phyloP scores from a whole-genome alignment of 768 basidiomycete genomes.

The Strobilomyces confusus region DNA sequence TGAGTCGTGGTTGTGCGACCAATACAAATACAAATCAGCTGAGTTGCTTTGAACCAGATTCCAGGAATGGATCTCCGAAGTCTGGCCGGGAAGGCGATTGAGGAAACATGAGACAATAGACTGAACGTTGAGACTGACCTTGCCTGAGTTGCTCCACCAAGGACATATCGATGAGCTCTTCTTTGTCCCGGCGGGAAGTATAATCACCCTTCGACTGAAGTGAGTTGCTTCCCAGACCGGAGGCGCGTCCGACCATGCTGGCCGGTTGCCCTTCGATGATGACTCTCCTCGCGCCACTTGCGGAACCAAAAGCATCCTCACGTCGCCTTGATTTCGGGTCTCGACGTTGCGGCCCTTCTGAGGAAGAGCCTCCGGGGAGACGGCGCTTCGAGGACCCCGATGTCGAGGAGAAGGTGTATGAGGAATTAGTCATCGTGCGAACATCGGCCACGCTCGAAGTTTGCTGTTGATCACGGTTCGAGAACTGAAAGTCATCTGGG shows the following conservation, averaged over 20 bases:
- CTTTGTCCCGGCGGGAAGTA: slow-evolving; percentile 48
- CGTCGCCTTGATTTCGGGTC: slow-evolving; percentile 50
- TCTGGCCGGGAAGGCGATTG: slow-evolving; percentile 31
- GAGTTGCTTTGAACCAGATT: slow-evolving; percentile 28
- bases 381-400: slow-evolving; percentile 46
- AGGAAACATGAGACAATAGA: slow-evolving; percentile 1
- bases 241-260: slow-evolving; percentile 4
- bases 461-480: slow-evolving; percentile 30
- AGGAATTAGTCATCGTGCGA: slow-evolving; percentile 15
- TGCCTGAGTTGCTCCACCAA: slow-evolving; percentile 53
- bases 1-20: neutral
- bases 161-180: slow-evolving; percentile 48
- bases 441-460: slow-evolving; percentile 15
- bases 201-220: slow-evolving; percentile 33
- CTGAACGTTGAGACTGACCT: slow-evolving; percentile 32
- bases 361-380: slow-evolving; percentile 45
- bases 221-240: slow-evolving; percentile 16
- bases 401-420: slow-evolving; percentile 19
- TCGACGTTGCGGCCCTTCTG: slow-evolving; percentile 40
- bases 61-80: slow-evolving; percentile 54
- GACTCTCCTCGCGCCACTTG: slow-evolving; percentile 22
- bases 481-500: slow-evolving; percentile 32
- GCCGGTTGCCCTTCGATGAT: slow-evolving; percentile 20
- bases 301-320: slow-evolving; percentile 35
- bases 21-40: slow-evolving; percentile 13